Percentiles rank a stretch among this genome's conserved stretches.
These are phyloP conservation scores for Fraxinus sp. DNA, from an alignment of 305 asterid species.

Conservation along the genomic window DNA sequence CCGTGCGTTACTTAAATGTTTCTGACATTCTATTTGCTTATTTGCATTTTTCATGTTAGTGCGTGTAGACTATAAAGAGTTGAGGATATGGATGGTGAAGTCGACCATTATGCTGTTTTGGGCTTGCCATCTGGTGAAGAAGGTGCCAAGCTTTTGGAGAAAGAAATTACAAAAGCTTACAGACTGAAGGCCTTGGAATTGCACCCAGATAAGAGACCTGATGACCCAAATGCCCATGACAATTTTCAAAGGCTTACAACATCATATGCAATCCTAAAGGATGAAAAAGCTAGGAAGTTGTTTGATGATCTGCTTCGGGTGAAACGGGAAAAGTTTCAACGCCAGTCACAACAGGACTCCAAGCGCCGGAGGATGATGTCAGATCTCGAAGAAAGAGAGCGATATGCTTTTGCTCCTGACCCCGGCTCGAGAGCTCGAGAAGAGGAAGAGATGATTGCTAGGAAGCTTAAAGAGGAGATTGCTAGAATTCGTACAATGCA, in stretches of 20 bases:
- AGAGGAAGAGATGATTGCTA: constrained; percentile 62
- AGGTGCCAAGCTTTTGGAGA: constrained; percentile 69
- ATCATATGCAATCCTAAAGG: constrained; percentile 74
- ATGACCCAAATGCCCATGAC: constrained; percentile 71
- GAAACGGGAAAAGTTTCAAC: constrained; percentile 61
- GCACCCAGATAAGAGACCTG: constrained; percentile 83
- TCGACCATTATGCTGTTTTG: constrained; percentile 68
- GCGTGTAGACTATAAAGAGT: not conserved
- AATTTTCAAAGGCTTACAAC: constrained; percentile 66
- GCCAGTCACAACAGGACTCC: constrained; percentile 62
- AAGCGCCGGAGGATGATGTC: constrained; percentile 85
- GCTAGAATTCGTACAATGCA: constrained; percentile 62
- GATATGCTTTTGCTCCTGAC: constrained; percentile 57
- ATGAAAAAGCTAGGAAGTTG: constrained; percentile 73
- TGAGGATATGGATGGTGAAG: constrained; percentile 53
- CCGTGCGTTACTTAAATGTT: not conserved
- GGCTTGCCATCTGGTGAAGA: constrained; percentile 82
- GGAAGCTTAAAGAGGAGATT: constrained; percentile 65
- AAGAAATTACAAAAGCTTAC: constrained; percentile 79
- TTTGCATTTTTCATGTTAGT: constrained; percentile 11
- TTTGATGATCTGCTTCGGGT: constrained; percentile 72
- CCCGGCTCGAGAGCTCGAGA: constrained; percentile 46
- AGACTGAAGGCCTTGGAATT: constrained; percentile 64
- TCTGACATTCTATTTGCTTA: not conserved
- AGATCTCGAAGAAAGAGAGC: constrained; percentile 80